These are phyloP conservation scores for Thermothelomyces thermophilus DNA, from an alignment of 2,329 filamentous ascomycete genomes.

Conservation along the genomic window DNA sequence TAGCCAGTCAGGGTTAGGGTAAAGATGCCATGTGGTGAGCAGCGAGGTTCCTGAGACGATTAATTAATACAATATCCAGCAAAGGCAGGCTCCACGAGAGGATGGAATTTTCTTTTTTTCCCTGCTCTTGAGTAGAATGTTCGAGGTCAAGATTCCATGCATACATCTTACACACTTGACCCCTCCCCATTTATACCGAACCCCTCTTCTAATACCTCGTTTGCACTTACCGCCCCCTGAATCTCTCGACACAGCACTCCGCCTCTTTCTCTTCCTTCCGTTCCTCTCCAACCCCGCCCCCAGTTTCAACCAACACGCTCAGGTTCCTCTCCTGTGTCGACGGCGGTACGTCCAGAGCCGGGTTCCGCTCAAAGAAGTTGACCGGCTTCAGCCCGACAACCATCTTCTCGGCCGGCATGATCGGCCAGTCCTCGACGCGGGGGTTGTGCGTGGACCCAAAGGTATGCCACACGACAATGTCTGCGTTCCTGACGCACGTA, in stretches of 20 bases:
- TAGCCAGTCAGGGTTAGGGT: neutral
- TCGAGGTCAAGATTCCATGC: too few relatives aligned
- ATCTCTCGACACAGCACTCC: neutral
- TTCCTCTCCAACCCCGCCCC: neutral
- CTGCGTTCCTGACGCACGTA: slow-evolving; percentile 37
- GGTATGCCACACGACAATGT: slow-evolving; percentile 53
- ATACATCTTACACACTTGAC: too few relatives aligned
- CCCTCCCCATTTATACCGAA: too few relatives aligned
- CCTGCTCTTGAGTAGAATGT: too few relatives aligned
- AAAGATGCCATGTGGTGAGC: too few relatives aligned
- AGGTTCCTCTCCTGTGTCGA: slow-evolving; percentile 32
- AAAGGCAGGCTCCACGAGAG: too few relatives aligned
- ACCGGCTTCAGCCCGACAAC: slow-evolving; percentile 45
- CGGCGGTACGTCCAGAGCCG: slow-evolving; percentile 42
- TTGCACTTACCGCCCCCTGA: neutral
- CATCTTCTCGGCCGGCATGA: slow-evolving; percentile 58
- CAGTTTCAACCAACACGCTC: slow-evolving; percentile 27
- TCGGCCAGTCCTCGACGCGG: slow-evolving; percentile 59
- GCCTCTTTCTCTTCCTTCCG: neutral
- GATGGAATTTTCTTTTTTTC: too few relatives aligned
- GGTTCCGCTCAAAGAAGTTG: slow-evolving; percentile 48
- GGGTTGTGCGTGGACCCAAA: slow-evolving; percentile 59
- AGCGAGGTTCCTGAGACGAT: too few relatives aligned
- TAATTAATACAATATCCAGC: too few relatives aligned
- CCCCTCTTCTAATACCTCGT: too few relatives aligned